Base-by-base conservation (phyloP, 345 rosid genomes). In the Euphorbia lathyris region DNA sequence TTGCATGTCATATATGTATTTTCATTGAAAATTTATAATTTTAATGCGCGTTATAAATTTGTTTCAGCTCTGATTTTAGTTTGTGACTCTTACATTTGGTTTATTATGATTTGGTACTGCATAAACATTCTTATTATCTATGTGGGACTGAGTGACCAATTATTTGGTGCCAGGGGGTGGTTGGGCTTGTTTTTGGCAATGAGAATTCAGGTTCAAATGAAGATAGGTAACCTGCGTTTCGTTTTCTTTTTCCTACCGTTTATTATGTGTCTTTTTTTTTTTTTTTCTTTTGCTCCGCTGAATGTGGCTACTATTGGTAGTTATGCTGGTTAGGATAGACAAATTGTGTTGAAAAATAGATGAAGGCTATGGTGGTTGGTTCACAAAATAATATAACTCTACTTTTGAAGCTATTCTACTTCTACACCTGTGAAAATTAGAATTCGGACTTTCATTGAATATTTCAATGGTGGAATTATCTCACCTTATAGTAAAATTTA, bases 151-250 rank as follows among this genome's bases (percentile, higher is more conserved):
- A 63, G 14, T 63, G 20, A 63, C 14, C 32, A 36, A 4, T 67
- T 38, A 34, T 26, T 4, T 16, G 55, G 27, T 45, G 38, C 56
- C 87, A 95, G 99, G 97, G 97, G 38, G 88, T 95, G 74, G 97
- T 95, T 43, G 97, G 97, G 74, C 85, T 87, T 55, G 96, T 95
- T 75, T 92, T 95, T 58, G 97, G 99, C 27, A 86, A 86, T 65
- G 99, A 90, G 76, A 87, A 86, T 77, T 86, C 90, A 9, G 80
- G 83, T 72, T 87, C 97, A 8, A 82, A 73, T 72, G 97, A 86
- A 72, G 97, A 92, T 65, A 85, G 97, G 99, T 91, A 76, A 56
- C 13, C 23, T 72, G 42, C 36, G 72, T 16, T 66, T 58, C 26
- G 47, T 59, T 68, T 47, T 16, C 2, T 14, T 0, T 20, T 52